Conservation (phyloP, 2,329 filamentous ascomycete genomes). For the Phyllachora maydis region DNA sequence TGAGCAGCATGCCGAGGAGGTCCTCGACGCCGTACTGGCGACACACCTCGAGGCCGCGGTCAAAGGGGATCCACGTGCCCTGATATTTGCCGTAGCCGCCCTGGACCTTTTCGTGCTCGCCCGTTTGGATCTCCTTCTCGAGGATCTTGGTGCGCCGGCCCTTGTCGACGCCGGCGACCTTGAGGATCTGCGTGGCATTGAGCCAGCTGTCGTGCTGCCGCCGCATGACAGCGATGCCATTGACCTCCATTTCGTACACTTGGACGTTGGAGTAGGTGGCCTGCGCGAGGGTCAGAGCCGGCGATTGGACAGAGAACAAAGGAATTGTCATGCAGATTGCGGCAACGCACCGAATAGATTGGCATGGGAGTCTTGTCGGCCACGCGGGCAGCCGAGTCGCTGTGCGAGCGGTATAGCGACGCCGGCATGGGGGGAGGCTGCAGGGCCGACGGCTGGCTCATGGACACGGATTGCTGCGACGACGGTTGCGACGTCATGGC, state of each 20-base stretch:
- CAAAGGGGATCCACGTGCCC: conserved; percentile 94
- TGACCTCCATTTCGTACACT: conserved; percentile 98
- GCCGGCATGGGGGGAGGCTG: conserved; percentile 18
- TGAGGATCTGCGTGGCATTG: conserved; percentile 95
- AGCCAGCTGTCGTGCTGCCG: conserved; percentile 88
- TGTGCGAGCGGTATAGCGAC: conserved; percentile 20
- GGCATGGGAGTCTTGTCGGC: conserved; percentile 23
- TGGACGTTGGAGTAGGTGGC: conserved; percentile 90
- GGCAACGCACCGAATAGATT: conserved; percentile 36
- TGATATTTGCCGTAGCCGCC: conserved; percentile 98
- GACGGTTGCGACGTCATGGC: conserved; percentile 23
- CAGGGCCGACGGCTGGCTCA: conserved; percentile 31
- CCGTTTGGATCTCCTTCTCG: conserved; percentile 91
- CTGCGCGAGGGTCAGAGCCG: conserved; percentile 10
- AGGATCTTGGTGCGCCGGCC: conserved; percentile 94
- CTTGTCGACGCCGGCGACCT: conserved; percentile 93
- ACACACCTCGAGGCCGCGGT: conserved; percentile 81
- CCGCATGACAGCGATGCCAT: conserved; percentile 85
- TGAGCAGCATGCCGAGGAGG: conserved; percentile 50
- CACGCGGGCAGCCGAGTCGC: conserved; percentile 14
- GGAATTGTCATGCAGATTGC: conserved; percentile 1
- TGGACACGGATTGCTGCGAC: conserved; percentile 35
- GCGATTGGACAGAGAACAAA: conserved; percentile 1
- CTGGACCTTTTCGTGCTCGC: conserved; percentile 96
- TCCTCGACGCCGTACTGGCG: conserved; percentile 62